Evolutionary conservation across 805 yeast genomes (phyloP).

Genomic region (Candida sphagnicola): DNA sequence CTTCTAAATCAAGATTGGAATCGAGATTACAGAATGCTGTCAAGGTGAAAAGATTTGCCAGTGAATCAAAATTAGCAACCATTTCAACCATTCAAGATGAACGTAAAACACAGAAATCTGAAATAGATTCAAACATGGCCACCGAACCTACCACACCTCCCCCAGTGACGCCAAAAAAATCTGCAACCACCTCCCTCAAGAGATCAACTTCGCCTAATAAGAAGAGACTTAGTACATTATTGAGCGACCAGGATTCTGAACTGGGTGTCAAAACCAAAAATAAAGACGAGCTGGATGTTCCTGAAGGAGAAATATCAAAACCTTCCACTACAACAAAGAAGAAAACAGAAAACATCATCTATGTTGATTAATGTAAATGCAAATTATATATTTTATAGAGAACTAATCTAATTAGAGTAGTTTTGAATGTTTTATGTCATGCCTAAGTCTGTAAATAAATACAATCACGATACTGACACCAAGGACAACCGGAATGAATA

Average conservation of each 20-base stretch:
- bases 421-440: conserved; percentile 60
- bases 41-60: conserved; percentile 2
- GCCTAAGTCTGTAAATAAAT: conserved; percentile 51
- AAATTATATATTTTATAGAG: neutral
- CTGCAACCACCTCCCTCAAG: conserved; percentile 17
- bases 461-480: conserved; percentile 39
- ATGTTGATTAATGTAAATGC: conserved; percentile 1
- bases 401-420: conserved; percentile 33
- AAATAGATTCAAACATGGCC: neutral
- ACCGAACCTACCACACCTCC: conserved; percentile 6
- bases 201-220: conserved; percentile 40
- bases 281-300: no score
- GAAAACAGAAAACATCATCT: conserved; percentile 7
- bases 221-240: conserved; percentile 21
- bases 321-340: neutral
- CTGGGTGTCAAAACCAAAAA: no score
- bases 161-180: conserved; percentile 16
- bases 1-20: conserved; percentile 21
- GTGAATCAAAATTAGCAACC: conserved; percentile 21
- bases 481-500: conserved; percentile 37
- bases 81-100: conserved; percentile 21
- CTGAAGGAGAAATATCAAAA: no score
- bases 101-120: neutral
- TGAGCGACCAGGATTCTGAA: conserved; percentile 2
- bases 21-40: conserved; percentile 24